These are phyloP conservation scores for Neofusicoccum cordaticola DNA, from an alignment of 2,329 filamentous ascomycete species.

Conservation along the genomic window DNA sequence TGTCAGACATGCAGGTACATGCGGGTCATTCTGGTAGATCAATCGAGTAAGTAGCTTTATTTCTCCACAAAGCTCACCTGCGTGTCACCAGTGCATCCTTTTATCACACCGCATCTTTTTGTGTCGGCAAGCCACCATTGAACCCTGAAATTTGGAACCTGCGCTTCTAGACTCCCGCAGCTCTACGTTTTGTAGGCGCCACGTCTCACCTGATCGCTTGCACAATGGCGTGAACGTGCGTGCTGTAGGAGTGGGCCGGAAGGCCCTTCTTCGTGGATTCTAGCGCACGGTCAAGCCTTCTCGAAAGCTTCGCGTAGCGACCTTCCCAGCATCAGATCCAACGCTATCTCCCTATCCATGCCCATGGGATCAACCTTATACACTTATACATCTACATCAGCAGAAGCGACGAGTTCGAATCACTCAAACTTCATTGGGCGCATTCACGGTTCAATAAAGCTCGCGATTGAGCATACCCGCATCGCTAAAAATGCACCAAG, in stretches of 20 bases:
- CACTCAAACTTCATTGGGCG: too few species aligned
- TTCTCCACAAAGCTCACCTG: background rate
- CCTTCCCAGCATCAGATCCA: background rate
- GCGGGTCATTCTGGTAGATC: background rate
- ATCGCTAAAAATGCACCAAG: background rate
- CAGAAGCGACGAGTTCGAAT: background rate
- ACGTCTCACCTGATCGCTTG: background rate
- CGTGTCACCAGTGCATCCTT: background rate
- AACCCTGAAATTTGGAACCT: background rate
- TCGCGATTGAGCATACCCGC: background rate
- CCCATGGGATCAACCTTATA: background rate
- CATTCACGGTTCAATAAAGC: background rate
- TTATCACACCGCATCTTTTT: background rate
- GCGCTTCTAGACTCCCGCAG: background rate
- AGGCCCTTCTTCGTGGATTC: background rate
- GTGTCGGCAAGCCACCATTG: too few species aligned
- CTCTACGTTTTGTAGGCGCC: background rate
- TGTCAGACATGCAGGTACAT: background rate
- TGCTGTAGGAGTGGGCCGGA: background rate
- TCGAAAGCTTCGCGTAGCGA: background rate
- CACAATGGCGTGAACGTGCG: background rate
- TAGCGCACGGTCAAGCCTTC: conserved; percentile 7
- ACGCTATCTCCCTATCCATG: background rate
- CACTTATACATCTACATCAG: background rate
- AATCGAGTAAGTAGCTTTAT: background rate